Evolutionary conservation across 2,329 filamentous ascomycete species (phyloP).

Genomic region (Macroventuria anomochaeta): DNA sequence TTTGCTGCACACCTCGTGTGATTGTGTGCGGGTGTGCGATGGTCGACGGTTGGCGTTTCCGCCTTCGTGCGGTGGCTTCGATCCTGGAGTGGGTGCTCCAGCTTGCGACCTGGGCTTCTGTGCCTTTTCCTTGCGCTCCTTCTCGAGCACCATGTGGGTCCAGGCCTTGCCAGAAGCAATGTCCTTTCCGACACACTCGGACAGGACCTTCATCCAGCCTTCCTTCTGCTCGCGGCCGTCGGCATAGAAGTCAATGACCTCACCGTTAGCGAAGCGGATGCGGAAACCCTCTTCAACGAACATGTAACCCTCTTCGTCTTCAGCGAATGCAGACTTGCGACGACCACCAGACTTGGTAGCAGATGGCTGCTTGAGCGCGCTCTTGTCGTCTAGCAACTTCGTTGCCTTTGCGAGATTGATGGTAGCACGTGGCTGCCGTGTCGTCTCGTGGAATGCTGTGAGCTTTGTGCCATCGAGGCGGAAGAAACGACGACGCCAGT

Average conservation of each 20-base stretch:
- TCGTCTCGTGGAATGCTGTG: slow-evolving; percentile 95
- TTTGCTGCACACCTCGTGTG: slow-evolving; percentile 37
- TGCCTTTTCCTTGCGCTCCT: slow-evolving; percentile 49
- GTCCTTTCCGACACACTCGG: slow-evolving; percentile 70
- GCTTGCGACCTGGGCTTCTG: slow-evolving; percentile 25
- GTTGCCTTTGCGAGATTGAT: slow-evolving; percentile 95
- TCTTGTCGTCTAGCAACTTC: slow-evolving; percentile 91
- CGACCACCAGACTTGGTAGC: slow-evolving; percentile 75
- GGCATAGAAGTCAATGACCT: slow-evolving; percentile 98
- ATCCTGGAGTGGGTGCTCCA: slow-evolving; percentile 29
- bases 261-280: slow-evolving; percentile 96
- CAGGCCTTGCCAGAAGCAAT: slow-evolving; percentile 60
- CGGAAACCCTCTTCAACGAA: slow-evolving; percentile 99
- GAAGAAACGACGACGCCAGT: slow-evolving; percentile 98
- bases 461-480: slow-evolving; percentile 89
- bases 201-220: slow-evolving; percentile 89
- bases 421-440: slow-evolving; percentile 90
- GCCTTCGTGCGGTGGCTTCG: slow-evolving; percentile 32
- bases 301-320: slow-evolving; percentile 99
- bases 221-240: slow-evolving; percentile 88
- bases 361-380: slow-evolving; percentile 81
- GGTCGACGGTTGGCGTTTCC: slow-evolving; percentile 24
- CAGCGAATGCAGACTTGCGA: slow-evolving; percentile 92
- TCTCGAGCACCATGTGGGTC: slow-evolving; percentile 65
- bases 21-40: slow-evolving; percentile 39